Conservation (phyloP, 2,329 filamentous ascomycete species). For the Colletotrichum paranaense region DNA sequence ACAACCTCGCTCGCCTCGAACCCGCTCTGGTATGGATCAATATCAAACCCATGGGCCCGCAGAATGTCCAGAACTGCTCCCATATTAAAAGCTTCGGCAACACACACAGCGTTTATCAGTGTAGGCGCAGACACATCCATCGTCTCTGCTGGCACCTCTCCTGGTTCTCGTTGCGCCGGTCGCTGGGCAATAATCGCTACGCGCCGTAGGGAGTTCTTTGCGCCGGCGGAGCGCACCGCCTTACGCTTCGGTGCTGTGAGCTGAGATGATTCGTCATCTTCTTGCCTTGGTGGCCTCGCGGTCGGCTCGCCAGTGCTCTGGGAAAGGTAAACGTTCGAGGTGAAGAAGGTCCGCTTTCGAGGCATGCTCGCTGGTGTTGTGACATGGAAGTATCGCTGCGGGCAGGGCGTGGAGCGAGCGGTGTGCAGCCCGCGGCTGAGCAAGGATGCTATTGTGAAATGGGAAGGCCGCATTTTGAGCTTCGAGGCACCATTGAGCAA, state of each 20-base stretch:
- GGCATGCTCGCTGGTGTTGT: slow-evolving; percentile 56
- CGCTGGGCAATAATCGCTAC: slow-evolving; percentile 88
- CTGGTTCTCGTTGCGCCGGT: slow-evolving; percentile 49
- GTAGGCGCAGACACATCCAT: slow-evolving; percentile 51
- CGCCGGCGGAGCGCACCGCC: slow-evolving; percentile 54
- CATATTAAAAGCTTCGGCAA: slow-evolving; percentile 75
- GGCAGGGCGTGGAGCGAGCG: slow-evolving; percentile 18
- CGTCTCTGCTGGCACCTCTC: slow-evolving; percentile 53
- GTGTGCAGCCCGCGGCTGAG: slow-evolving; percentile 32
- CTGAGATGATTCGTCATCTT: slow-evolving; percentile 1
- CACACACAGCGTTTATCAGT: slow-evolving; percentile 68
- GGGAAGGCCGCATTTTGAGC: slow-evolving; percentile 29
- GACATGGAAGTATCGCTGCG: slow-evolving; percentile 57
- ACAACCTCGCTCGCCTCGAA: slow-evolving; percentile 73
- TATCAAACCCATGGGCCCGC: slow-evolving; percentile 67
- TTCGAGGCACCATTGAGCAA: slow-evolving; percentile 19
- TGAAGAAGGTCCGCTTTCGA: slow-evolving; percentile 72
- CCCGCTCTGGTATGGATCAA: slow-evolving; percentile 70
- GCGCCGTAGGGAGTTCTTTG: slow-evolving; percentile 82
- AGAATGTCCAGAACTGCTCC: slow-evolving; percentile 67
- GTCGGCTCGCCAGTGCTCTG: slow-evolving; percentile 48
- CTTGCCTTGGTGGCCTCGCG: slow-evolving; percentile 26
- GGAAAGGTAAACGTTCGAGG: slow-evolving; percentile 69
- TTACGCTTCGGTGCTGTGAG: slow-evolving; percentile 54
- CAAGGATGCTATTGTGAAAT: slow-evolving; percentile 24